Base-by-base conservation (phyloP, 1,139 yeast genomes). In the Blastobotrys raffinosifermentans region DNA sequence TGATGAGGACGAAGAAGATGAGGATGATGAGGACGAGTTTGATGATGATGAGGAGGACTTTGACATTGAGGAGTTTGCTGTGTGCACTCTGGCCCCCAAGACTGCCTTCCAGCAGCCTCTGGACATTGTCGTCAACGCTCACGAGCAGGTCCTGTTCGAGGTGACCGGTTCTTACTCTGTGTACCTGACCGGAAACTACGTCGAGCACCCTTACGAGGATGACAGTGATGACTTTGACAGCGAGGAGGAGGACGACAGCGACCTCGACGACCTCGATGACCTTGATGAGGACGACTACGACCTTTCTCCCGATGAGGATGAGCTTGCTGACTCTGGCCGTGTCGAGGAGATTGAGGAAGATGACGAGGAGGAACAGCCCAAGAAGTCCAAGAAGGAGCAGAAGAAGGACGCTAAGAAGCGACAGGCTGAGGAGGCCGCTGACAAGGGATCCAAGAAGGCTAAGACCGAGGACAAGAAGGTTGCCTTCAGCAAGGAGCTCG, bases 151-250 rank as follows among this genome's bases (percentile, higher is more conserved):
- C 46, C 79, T 73, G 70, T 91, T 91, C 60, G 93, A 86, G 56
- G 96, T 85, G 44, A 82, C 95, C 49, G 98, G 98, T 54, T 87
- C 97, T 26, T 87, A 86, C 70, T 83, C 95, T 52, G 72, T 91
- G 51, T 94, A 89, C 64, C 72, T 91, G 57, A 73, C 86, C 54
- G 99, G 99, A 71, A 89, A 91, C 79, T 86, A 81, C 68, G 81
- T 91, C 58, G 93, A 84, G 60, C 96, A 87, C 65, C 96, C 97
- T 62, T 87, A 79, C 50, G 93, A 82, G 51, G 82, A 73, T 39
- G 80, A 71, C 26, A 66, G 71, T 40, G 76, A 67, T 34, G 80
- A 73, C 37, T 73, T 68, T 35, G 74, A 68, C 40, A 67, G 67
- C 35, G 77, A 71, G 35, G 75, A 72, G 34, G 67, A 57, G 29